Evolutionary conservation across 176 grass and related monocot species (phyloP), one percentile per base, ranked within the genome.

Genomic region (Lolium multiflorum): DNA sequence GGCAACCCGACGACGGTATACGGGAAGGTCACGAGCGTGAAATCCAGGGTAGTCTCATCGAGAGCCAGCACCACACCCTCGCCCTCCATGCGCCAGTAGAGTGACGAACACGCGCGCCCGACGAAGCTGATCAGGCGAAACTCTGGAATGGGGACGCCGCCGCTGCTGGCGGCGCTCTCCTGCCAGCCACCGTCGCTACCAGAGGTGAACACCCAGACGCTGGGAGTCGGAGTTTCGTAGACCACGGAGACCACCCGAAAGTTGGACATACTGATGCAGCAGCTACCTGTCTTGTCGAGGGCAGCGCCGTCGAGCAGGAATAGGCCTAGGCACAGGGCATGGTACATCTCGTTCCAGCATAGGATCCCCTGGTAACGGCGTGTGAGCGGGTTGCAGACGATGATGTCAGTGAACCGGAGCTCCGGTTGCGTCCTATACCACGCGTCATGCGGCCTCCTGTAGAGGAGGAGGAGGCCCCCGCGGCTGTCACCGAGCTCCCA

Each of bases 21-120:
- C 59, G 49, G 77, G 59, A 85, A 59, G 58, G 13, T n/a, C 37
- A 76, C 12, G 35, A 44, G 37, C 18, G 88, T 76, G 77, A 89
- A 89, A 38, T 24, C 49, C 18, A n/a, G 8, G 69, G 69, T 67
- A 38, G 24, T 22, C 57, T 67, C 48, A 59, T 89, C 59, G 39
- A 89, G 50, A 2, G n/a, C 82, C 17, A 89, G 69, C 69, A 81
- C 54, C 49, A 20, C 49, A 9, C 18, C 59, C 18, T 76, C 77
- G 0, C 43, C 35, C 3, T 39, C 13, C 11, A 52, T 57, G 0
- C 4, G 37, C 88, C 82, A 89, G 59, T 85, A 81, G 24, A 76
- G 9, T 0, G 24, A 57, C 1, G 58, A n/a, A 4, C 63, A 6
- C 3, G 69, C 82, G 25, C 50, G 74, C 24, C 48, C 74, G 25